Evolutionary conservation across 192 early-diverging fungal species (phyloP), one percentile per base, ranked within the genome.

Genomic region (Haplosporangium gracile): DNA sequence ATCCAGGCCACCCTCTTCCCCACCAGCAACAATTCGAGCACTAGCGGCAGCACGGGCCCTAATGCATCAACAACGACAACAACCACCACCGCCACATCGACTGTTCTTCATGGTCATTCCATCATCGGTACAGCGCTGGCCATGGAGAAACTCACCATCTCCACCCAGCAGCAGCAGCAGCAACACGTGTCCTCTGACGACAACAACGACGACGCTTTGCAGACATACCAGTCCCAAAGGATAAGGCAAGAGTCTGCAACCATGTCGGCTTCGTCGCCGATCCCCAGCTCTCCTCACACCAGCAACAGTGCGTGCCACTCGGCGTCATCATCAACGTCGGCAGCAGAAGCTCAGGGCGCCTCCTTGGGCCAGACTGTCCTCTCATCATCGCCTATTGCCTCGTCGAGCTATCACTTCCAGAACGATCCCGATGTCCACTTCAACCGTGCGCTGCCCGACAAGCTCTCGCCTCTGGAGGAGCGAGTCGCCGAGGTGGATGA

Each of bases 31-130:
- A 51, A 34, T 45, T 49, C 71, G n/a, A 43, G 39, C 10, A 60
- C 55, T 9, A 60, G 16, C 24, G 4, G 65, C 34, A 57, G 40
- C 72, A 79, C 7, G 39, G 72, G 40, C 2, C 63, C 16, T 86
- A 88, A 83, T 89, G 89, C 89, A 88, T 55, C 34, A 86, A 78
- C n/a, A 45, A 78, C 78, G 9, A 73, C 40, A 87, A 88, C 86
- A 88, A 89, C 89, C 86, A 69, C 34, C 79, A 90, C 65, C 78
- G 88, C 86, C 88, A 89, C 89, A 82, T 87, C 76, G 75, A 82
- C 69, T 32, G 29, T 65, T 29, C 29, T 65, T 4, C 60, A 65
- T 65, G 60, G 60, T 13, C 60, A 65, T 65, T 65, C 60, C 60
- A 65, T 65, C 60, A 65, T 65, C 60, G 60, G 60, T 89, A 89